A percentile compares a stretch with the other conserved stretches of the same genome.
Conservation (phyloP, 1,284 basidiomycete species). For the Cutaneotrichosporon curvatum region DNA sequence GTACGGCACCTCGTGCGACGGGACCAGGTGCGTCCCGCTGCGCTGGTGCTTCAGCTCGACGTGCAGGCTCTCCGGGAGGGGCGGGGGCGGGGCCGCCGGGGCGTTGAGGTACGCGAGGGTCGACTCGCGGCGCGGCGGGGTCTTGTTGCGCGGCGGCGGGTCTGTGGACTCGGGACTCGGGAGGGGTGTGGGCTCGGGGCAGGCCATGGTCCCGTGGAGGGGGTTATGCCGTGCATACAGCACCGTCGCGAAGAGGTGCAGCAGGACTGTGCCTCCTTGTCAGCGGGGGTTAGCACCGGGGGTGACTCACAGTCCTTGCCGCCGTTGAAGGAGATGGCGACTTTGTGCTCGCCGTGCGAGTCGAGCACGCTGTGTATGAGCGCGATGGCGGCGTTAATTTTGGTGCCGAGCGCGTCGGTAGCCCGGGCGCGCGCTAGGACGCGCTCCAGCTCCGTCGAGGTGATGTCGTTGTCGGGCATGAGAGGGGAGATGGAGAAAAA, state of each 20-base stretch:
- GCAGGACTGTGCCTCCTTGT: slow-evolving; percentile 82
- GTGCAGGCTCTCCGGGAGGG: slow-evolving; percentile 8
- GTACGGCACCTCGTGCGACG: slow-evolving; percentile 20
- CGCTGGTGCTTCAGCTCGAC: not conserved
- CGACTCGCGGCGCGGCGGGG: too few species aligned
- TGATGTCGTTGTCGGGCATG: not conserved
- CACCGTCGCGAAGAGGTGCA: slow-evolving; percentile 77
- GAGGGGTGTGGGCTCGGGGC: too few species aligned
- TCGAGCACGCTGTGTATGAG: slow-evolving; percentile 71
- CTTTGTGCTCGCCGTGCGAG: slow-evolving; percentile 22
- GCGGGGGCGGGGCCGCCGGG: slow-evolving; percentile 13
- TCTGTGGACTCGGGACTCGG: not conserved
- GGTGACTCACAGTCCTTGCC: slow-evolving; percentile 86
- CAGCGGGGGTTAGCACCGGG: not conserved
- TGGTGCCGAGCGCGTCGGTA: slow-evolving; percentile 44
- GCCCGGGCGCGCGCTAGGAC: slow-evolving; percentile 29
- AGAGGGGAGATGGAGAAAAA: not conserved
- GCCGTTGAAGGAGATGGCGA: slow-evolving; percentile 82
- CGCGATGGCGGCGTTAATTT: slow-evolving; percentile 65
- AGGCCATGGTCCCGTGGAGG: too few species aligned
- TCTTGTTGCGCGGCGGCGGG: slow-evolving; percentile 1
- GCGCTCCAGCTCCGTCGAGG: slow-evolving; percentile 16
- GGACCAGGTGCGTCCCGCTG: slow-evolving; percentile 13
- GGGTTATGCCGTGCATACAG: slow-evolving; percentile 45
- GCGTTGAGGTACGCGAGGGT: not conserved